Percentiles rank a stretch among this genome's conserved stretches.
Evolutionary conservation across 1,284 basidiomycete species (phyloP).

Genomic region (Salmacisia buchloeana): DNA sequence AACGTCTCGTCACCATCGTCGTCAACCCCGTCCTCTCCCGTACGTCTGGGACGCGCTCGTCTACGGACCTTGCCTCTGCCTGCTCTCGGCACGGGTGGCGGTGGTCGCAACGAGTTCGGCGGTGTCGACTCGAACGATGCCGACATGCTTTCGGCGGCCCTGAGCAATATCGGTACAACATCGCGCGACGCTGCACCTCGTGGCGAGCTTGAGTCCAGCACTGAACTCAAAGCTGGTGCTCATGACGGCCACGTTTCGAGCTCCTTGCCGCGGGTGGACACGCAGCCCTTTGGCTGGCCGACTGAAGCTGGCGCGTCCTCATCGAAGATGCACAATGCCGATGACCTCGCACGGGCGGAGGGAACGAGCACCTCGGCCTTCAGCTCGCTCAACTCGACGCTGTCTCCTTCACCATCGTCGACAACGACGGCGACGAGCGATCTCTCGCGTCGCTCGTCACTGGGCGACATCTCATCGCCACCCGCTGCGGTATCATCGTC

Average conservation of each 20-base stretch:
- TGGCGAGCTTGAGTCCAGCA: not conserved
- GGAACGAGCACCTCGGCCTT: not conserved
- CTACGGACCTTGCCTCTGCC: not conserved
- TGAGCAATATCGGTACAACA: not conserved
- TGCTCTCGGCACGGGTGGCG: not conserved
- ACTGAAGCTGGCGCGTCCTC: too few species aligned
- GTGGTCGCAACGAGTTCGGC: not conserved
- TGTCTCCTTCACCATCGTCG: too few species aligned
- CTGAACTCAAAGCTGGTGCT: not conserved
- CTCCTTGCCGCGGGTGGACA: not conserved
- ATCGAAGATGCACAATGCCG: too few species aligned
- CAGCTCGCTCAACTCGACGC: too few species aligned
- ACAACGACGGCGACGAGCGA: too few species aligned
- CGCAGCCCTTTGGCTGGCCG: not conserved
- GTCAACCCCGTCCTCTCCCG: not conserved
- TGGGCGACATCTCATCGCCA: too few species aligned
- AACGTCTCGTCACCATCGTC: not conserved
- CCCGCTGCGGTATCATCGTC: too few species aligned
- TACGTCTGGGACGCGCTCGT: not conserved
- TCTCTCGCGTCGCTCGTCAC: too few species aligned
- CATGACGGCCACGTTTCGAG: not conserved
- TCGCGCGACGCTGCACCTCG: not conserved
- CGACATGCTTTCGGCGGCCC: not conserved
- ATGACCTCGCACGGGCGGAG: not conserved
- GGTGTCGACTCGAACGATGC: not conserved